Evolutionary conservation across 2,329 filamentous ascomycete species (phyloP).

Genomic region (Paecilomyces fulvus): DNA sequence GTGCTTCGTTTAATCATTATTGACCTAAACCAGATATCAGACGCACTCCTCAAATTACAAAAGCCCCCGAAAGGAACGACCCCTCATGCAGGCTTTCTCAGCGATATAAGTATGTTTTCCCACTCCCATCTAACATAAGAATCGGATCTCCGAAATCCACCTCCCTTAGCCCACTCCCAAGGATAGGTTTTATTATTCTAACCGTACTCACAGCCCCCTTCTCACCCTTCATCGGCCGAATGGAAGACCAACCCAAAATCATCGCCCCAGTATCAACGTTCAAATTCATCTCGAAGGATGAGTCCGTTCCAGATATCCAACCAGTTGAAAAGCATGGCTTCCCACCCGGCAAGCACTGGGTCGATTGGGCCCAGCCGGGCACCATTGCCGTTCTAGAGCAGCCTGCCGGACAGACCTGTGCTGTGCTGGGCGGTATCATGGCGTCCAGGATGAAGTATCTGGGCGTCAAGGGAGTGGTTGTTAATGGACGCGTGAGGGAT

Average conservation of each 20-base stretch:
- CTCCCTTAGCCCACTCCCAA: background rate
- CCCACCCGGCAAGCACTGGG: constrained; percentile 56
- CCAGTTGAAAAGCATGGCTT: constrained; percentile 41
- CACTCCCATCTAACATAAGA: too few species aligned
- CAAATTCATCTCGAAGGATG: constrained; percentile 51
- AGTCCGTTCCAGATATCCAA: constrained; percentile 26
- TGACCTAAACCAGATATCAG: constrained; percentile 50
- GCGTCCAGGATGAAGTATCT: constrained; percentile 58
- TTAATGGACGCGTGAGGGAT: constrained; percentile 61
- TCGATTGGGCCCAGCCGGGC: constrained; percentile 52
- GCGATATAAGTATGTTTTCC: constrained; percentile 46
- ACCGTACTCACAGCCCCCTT: constrained; percentile 21
- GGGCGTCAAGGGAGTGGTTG: constrained; percentile 54
- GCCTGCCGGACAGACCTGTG: constrained; percentile 56
- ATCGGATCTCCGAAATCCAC: background rate
- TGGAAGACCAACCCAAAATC: constrained; percentile 21
- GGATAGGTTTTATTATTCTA: background rate
- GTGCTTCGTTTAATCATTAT: background rate
- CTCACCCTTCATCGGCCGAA: constrained; percentile 22
- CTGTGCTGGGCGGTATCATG: constrained; percentile 70
- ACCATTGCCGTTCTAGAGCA: constrained; percentile 62
- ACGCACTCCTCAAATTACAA: constrained; percentile 63
- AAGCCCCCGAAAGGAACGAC: constrained; percentile 33
- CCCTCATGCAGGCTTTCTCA: constrained; percentile 57
- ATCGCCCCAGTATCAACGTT: constrained; percentile 38